Percentiles rank a stretch among this genome's conserved stretches.
Evolutionary conservation across 225 moss, liverwort and hornwort species (phyloP).

Genomic region (Ulota crispa): DNA sequence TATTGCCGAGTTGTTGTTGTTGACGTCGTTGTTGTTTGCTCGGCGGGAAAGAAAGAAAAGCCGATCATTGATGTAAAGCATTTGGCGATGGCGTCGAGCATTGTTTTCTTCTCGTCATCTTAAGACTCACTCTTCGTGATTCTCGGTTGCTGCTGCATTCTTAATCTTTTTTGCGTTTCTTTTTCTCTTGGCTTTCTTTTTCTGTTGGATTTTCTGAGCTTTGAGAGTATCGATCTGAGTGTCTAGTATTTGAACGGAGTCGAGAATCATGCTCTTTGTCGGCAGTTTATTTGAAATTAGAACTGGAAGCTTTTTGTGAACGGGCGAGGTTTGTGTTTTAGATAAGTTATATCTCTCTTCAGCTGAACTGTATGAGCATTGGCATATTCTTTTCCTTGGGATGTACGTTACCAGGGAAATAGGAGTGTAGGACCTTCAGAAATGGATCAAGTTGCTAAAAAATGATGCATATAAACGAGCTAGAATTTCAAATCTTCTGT

Average conservation of each 20-base stretch:
- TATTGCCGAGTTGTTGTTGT: conserved; percentile 18
- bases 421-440: too few species aligned
- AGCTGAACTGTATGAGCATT: not conserved
- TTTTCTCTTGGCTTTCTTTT: not conserved
- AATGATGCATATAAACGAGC: too few species aligned
- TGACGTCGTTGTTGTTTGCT: conserved; percentile 9
- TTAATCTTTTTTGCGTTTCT: not conserved
- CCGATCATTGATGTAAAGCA: conserved; percentile 24
- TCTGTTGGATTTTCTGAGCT: not conserved
- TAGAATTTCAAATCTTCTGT: too few species aligned
- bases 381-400: not conserved
- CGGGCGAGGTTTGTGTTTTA: not conserved
- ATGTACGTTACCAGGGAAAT: too few species aligned
- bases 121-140: not conserved
- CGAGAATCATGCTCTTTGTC: not conserved
- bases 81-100: conserved; percentile 21
- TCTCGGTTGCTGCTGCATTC: not conserved
- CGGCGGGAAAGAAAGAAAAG: not conserved
- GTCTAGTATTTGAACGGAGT: not conserved
- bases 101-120: conserved; percentile 6
- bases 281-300: not conserved
- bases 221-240: conserved; percentile 7
- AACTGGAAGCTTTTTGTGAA: not conserved
- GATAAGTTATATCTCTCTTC: not conserved
- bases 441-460: too few species aligned